Evolutionary conservation across 805 yeast species (phyloP).

Genomic region (Monosporozyma servazzii): DNA sequence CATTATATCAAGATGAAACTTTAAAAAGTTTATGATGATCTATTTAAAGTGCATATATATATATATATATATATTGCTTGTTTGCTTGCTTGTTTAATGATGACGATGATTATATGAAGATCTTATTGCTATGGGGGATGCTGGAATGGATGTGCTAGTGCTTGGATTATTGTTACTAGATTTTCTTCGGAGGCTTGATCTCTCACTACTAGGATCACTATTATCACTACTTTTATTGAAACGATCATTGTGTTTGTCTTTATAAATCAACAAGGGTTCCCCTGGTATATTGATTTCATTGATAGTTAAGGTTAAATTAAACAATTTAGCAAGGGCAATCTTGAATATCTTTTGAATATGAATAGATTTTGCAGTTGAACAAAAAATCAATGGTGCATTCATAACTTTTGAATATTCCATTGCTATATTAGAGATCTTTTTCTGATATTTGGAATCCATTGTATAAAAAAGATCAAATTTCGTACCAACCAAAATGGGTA

Average conservation of each 20-base stretch:
- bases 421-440: constrained; percentile 71
- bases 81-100: not conserved
- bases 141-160: not conserved
- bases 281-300: constrained; percentile 82
- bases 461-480: constrained; percentile 81
- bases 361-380: constrained; percentile 85
- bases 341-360: constrained; percentile 91
- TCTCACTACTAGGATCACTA: not conserved
- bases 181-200: not conserved
- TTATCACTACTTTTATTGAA: not conserved
- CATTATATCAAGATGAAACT: constrained; percentile 47
- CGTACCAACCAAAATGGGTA: constrained; percentile 86
- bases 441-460: constrained; percentile 65
- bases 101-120: not conserved
- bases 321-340: constrained; percentile 79
- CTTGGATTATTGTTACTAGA: not conserved
- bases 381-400: constrained; percentile 75
- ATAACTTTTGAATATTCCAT: constrained; percentile 77
- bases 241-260: constrained; percentile 10
- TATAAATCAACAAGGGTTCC: constrained; percentile 76
- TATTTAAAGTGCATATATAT: not conserved
- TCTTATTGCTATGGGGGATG: not conserved
- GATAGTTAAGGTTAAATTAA: constrained; percentile 69
- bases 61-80: no score
- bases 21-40: constrained; percentile 27